Evolutionary conservation across 805 yeast species (phyloP), one percentile per base, ranked within the genome.

Genomic region (Kodamaea kakaduensis): DNA sequence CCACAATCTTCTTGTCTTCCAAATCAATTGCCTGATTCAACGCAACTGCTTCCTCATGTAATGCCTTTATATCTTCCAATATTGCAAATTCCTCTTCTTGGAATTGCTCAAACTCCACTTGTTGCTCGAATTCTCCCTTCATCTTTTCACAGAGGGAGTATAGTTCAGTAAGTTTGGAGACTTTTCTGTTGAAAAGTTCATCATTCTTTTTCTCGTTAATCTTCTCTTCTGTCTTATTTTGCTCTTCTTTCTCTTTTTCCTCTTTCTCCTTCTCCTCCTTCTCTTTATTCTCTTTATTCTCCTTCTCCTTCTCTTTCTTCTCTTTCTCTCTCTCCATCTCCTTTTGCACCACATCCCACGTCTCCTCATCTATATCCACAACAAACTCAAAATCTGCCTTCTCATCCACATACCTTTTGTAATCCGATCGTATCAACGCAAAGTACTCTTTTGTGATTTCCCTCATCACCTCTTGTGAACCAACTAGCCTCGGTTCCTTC

Each of bases 401-500:
- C 2, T 50, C 29, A 36, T 55, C 61, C 9, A 50, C 52, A 15
- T 48, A 39, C 42, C 57, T 65, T 4, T 58, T 40, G 33, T 53
- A 63, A 46, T 73, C 80, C 0, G 75, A 67, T 33, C 53, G 53
- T 4, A 72, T 52, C n/a, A 73, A 48, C 1, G 38, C 46, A n/a
- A n/a, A n/a, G n/a, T n/a, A n/a, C n/a, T n/a, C n/a, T n/a, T n/a
- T n/a, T n/a, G n/a, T n/a, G n/a, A n/a, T n/a, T n/a, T n/a, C n/a
- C 6, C 48, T 32, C 31, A 67, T 41, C 40, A 71, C 76, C 2
- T 38, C 32, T 10, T 49, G 50, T 0, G 71, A 52, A 6, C 41
- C 21, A 5, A 35, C 18, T 2, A 56, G 56, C 3, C 56, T 21
- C 2, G 27, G 42, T 4, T 31, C 36, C 2, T 23, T n/a, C 16